These are phyloP conservation scores for Aspergillus sp. DNA, from an alignment of 2,329 filamentous ascomycete genomes.

Conservation along the genomic window DNA sequence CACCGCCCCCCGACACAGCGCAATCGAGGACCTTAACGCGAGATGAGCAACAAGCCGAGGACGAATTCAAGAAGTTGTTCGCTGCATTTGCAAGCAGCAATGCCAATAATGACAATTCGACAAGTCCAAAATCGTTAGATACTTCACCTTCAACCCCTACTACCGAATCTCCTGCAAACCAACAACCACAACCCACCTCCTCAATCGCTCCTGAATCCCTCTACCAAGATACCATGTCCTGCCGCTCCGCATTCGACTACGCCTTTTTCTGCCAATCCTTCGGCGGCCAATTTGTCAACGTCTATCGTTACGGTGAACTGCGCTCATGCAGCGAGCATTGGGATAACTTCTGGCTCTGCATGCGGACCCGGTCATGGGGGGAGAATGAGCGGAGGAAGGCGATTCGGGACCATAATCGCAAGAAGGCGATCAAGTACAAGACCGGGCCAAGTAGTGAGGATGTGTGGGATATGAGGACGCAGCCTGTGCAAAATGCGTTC, in stretches of 20 bases:
- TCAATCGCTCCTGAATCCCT: constrained; percentile 57
- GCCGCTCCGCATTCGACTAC: constrained; percentile 80
- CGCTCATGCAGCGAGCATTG: constrained; percentile 76
- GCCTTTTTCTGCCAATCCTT: constrained; percentile 92
- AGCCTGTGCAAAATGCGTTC: constrained; percentile 50
- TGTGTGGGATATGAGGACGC: constrained; percentile 71
- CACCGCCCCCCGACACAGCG: constrained; percentile 8
- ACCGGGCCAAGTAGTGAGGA: constrained; percentile 75
- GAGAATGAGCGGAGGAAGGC: constrained; percentile 52
- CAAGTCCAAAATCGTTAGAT: constrained; percentile 3
- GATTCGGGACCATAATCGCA: constrained; percentile 61
- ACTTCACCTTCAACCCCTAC: constrained; percentile 1
- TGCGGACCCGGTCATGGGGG: constrained; percentile 65
- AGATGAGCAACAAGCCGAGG: constrained; percentile 44
- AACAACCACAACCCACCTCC: constrained; percentile 17
- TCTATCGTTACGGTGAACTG: constrained; percentile 79
- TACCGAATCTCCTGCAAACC: constrained; percentile 7
- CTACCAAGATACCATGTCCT: constrained; percentile 78
- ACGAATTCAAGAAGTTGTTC: constrained; percentile 49
- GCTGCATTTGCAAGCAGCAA: constrained; percentile 39
- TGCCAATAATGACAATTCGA: constrained; percentile 11
- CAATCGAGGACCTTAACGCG: constrained; percentile 28
- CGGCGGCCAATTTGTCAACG: constrained; percentile 82
- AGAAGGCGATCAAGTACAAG: constrained; percentile 60
- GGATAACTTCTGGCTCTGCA: constrained; percentile 97